A percentile compares a stretch with the other conserved stretches of the same genome.
These are phyloP conservation scores for Arctium lappa DNA, from an alignment of 129 eudicot genomes.

Conservation along the genomic window DNA sequence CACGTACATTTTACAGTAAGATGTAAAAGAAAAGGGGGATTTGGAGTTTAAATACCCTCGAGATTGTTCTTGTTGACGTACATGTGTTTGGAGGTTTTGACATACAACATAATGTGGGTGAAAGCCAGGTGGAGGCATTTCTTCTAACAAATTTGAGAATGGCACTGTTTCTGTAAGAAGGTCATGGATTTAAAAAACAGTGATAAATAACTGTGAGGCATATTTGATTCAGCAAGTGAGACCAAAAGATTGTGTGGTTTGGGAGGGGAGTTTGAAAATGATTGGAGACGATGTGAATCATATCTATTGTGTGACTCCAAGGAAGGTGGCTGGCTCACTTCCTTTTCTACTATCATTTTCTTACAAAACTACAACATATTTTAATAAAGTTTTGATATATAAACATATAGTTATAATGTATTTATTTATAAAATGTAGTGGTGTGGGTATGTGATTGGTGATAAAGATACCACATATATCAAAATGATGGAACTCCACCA, in stretches of 20 bases:
- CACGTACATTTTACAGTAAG: not conserved
- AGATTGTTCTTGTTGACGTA: not conserved
- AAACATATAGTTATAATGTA: not conserved
- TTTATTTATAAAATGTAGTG: no score
- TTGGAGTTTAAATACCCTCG: not conserved
- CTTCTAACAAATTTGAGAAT: not conserved
- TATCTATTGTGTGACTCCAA: not conserved
- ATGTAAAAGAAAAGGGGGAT: not conserved
- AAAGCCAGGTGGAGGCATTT: not conserved
- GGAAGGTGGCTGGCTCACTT: slow-evolving; percentile 1
- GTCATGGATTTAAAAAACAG: not conserved
- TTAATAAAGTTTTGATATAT: no score
- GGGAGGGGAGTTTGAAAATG: slow-evolving; percentile 16
- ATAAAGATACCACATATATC: not conserved
- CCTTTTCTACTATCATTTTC: not conserved
- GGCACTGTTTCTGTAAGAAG: not conserved
- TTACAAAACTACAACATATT: not conserved
- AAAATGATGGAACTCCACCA: not conserved
- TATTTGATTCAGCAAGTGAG: not conserved
- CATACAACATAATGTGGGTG: not conserved
- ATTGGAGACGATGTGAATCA: slow-evolving; percentile 8
- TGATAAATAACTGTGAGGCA: not conserved
- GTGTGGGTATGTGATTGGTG: not conserved
- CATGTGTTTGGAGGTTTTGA: not conserved
- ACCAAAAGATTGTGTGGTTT: slow-evolving; percentile 13